A percentile compares a stretch with the other conserved stretches of the same genome.
Conservation (phyloP, 2,329 filamentous ascomycete species). For the Talaromyces sp. region DNA sequence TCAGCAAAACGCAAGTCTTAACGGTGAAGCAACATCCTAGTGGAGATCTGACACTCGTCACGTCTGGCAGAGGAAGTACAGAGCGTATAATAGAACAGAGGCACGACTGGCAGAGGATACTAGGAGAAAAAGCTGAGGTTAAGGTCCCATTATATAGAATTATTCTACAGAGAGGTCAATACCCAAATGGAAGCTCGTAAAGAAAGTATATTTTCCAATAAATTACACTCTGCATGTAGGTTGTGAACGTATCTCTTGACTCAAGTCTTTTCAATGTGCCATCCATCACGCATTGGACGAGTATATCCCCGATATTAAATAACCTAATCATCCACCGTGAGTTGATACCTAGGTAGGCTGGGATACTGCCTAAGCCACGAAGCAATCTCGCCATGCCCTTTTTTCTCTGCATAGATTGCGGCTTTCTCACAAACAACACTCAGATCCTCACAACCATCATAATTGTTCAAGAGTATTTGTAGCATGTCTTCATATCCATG, state of each 20-base stretch:
- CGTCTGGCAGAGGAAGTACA: not conserved
- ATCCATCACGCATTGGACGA: not conserved
- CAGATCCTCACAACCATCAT: conserved; percentile 13
- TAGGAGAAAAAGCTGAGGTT: not conserved
- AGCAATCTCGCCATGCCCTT: conserved; percentile 15
- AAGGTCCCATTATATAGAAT: not conserved
- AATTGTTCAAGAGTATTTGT: conserved; percentile 29
- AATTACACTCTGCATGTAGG: not conserved
- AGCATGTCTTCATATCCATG: conserved; percentile 30
- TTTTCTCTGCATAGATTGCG: not conserved
- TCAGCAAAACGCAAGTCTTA: not conserved
- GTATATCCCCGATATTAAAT: not conserved
- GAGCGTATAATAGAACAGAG: not conserved
- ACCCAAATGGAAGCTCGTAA: not conserved
- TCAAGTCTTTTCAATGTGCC: not conserved
- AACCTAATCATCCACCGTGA: not conserved
- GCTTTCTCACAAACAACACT: conserved; percentile 11
- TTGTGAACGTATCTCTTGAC: not conserved
- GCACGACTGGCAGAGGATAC: not conserved
- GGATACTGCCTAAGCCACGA: conserved; percentile 23
- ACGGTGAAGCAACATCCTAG: not conserved
- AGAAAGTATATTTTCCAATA: not conserved
- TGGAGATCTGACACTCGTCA: not conserved
- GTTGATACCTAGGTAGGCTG: not conserved
- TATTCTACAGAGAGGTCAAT: not conserved